Percentiles rank a stretch among this genome's conserved stretches.
Evolutionary conservation across 2,329 filamentous ascomycete genomes (phyloP).

Genomic region (Aspergillus versicolor): DNA sequence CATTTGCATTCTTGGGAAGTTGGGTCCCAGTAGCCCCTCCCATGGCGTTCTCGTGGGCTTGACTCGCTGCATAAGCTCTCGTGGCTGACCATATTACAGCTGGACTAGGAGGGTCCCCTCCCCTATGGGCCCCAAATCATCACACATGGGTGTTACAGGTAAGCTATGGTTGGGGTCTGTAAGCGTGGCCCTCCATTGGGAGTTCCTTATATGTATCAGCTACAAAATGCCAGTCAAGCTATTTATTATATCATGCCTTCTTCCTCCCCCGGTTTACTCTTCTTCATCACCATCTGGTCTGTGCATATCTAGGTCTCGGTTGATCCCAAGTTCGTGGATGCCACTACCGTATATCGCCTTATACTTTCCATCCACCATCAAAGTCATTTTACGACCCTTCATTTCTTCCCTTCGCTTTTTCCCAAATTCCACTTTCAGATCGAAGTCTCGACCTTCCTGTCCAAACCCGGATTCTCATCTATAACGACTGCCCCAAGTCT

Average conservation of each 20-base stretch:
- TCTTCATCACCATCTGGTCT: slow-evolving; percentile 7
- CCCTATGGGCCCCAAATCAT: slow-evolving; percentile 9
- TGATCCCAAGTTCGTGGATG: not conserved
- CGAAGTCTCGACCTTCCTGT: not conserved
- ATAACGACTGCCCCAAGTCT: not conserved
- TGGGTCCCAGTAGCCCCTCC: slow-evolving; percentile 16
- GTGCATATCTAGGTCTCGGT: slow-evolving; percentile 5
- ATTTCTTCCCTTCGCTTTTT: not conserved
- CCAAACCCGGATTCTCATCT: not conserved
- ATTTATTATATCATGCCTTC: slow-evolving; percentile 13
- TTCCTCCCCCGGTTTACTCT: slow-evolving; percentile 11
- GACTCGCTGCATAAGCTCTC: slow-evolving; percentile 18
- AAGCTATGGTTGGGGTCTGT: slow-evolving; percentile 16
- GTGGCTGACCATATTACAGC: slow-evolving; percentile 26
- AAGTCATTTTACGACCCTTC: not conserved
- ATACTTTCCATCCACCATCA: not conserved
- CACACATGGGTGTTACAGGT: slow-evolving; percentile 8
- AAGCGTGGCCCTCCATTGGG: slow-evolving; percentile 20
- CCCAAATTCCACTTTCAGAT: not conserved
- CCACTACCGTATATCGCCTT: not conserved
- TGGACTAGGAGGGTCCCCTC: slow-evolving; percentile 19
- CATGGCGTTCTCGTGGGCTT: slow-evolving; percentile 16
- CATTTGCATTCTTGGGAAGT: slow-evolving; percentile 16
- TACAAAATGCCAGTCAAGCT: slow-evolving; percentile 2
- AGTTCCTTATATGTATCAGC: slow-evolving; percentile 10